Evolutionary conservation across 2,329 filamentous ascomycete species (phyloP), one percentile per base, ranked within the genome.

Genomic region (Sporothrix mexicana): DNA sequence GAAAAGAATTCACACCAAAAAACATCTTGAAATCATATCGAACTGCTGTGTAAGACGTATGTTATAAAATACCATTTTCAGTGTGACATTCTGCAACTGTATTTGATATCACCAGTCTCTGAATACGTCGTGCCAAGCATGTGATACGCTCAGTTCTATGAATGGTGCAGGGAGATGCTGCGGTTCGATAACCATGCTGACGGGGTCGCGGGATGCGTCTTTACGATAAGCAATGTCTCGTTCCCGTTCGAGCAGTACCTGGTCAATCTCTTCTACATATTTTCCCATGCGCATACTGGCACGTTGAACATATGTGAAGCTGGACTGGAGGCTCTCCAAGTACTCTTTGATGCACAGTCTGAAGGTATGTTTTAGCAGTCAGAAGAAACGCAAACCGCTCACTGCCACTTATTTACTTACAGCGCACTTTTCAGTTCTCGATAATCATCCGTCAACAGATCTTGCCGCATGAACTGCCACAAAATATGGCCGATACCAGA

Each of bases 321-420:
- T 72, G 12, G 70, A 72, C 51, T 72, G 70, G 2, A 72, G 51
- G n/a, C 70, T 72, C 43, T 72, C 70, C 3, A 72, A 13, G 23
- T 57, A 72, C 36, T 72, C 70, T 30, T 57, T 72, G 36, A 75
- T 73, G 41, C 66, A 70, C 7, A 73, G 41, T 43, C 69, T 75
- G 69, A 6, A 36, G 4, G 30, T 36, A 36, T 36, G 30, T 13
- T 13, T 72, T 45, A 72, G 71, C n/a, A 30, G 9, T 1, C 8
- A 10, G 12, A 41, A 30, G 12, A 53, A 9, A 25, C 30, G 3
- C 13, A 36, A n/a, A n/a, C n/a, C n/a, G n/a, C n/a, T n/a, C 7
- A 13, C 9, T 1, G 25, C 2, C 13, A 1, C n/a, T 10, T 43
- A 8, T 15, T 17, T 45, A 70, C 71, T 23, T 53, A 73, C 71